A percentile compares a stretch with the other conserved stretches of the same genome.
These are phyloP conservation scores for Scedosporium boydii DNA, from an alignment of 2,329 filamentous ascomycete species.

Conservation along the genomic window DNA sequence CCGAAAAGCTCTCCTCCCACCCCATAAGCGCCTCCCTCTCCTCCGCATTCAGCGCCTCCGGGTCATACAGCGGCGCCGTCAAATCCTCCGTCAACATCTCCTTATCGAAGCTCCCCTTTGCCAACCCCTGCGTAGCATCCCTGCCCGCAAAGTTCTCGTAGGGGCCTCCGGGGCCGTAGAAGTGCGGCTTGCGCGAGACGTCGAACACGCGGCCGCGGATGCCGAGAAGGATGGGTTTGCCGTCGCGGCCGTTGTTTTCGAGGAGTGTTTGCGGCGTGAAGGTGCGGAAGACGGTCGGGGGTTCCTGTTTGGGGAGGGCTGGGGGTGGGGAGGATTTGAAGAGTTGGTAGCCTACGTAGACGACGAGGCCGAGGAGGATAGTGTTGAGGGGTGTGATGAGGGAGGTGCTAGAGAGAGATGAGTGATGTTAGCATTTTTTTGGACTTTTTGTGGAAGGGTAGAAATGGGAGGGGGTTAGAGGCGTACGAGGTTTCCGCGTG, in stretches of 20 bases:
- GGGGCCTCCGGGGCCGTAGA: slow-evolving; percentile 91
- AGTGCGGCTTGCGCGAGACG: slow-evolving; percentile 76
- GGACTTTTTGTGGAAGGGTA: neutral
- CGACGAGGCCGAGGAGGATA: slow-evolving; percentile 44
- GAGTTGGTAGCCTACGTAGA: slow-evolving; percentile 49
- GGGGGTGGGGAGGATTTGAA: slow-evolving; percentile 35
- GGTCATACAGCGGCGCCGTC: slow-evolving; percentile 68
- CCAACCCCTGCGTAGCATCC: slow-evolving; percentile 80
- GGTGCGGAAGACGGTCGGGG: slow-evolving; percentile 53
- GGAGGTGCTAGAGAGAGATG: slow-evolving; percentile 23
- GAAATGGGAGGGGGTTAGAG: neutral
- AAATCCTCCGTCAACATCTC: slow-evolving; percentile 92
- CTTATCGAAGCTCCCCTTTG: slow-evolving; percentile 86
- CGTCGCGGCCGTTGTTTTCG: slow-evolving; percentile 70
- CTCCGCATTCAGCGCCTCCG: slow-evolving; percentile 62
- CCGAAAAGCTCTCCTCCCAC: slow-evolving; percentile 88
- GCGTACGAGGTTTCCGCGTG: slow-evolving; percentile 20
- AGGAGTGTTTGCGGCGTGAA: slow-evolving; percentile 76
- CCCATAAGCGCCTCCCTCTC: slow-evolving; percentile 75
- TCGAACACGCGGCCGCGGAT: slow-evolving; percentile 89
- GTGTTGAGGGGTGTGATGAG: slow-evolving; percentile 55
- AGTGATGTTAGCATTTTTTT: neutral
- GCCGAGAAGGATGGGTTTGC: slow-evolving; percentile 75
- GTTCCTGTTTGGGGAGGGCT: slow-evolving; percentile 36
- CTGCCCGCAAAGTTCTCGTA: slow-evolving; percentile 95